Base-by-base conservation (phyloP, 306 rosid genomes). In the Rosa multiflora region DNA sequence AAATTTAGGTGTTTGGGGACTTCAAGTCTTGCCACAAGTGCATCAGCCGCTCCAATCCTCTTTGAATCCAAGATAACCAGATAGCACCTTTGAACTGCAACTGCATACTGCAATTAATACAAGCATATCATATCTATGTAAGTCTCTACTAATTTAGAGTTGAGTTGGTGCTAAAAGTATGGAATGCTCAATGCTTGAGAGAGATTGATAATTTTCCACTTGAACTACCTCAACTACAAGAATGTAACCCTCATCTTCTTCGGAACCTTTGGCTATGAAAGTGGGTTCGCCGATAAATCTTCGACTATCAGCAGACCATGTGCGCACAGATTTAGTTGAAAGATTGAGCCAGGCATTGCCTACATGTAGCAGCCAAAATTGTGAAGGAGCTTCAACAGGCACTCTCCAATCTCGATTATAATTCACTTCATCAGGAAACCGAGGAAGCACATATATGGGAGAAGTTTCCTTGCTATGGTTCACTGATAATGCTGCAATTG, bases 271-370 rank as follows among this genome's bases (percentile, higher is more conserved):
- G 21, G 97, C 86, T 75, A 92, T 86, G 81, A 92, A 94, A 79
- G 86, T 79, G 9, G 98, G 98, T 67, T 94, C 98, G 4, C 98
- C 98, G 35, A 94, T 76, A 71, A 94, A 94, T 78, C 91, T 88
- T 63, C 97, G 83, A 3, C 15, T 83, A 47, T 91, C 94, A 8
- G 78, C 91, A 2, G 83, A 87, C 98, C 98, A 94, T 3, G 97
- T 89, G 15, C 29, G 83, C 15, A 76, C 85, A 40, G 93, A 87
- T 46, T 78, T 78, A 64, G 35, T 74, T 8, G 47, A 64, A 18
- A 79, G 62, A 39, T 92, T 86, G 18, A 92, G 80, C 81, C n/a
- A n/a, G n/a, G 29, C 26, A 23, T 23, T 23, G 26, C 26, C 26
- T 23, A 23, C 26, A 23, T 23, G 26, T 23, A 23, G 26, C 26